Conservation (phyloP, 768 basidiomycete genomes). For the Termitomyces eurrhizus region DNA sequence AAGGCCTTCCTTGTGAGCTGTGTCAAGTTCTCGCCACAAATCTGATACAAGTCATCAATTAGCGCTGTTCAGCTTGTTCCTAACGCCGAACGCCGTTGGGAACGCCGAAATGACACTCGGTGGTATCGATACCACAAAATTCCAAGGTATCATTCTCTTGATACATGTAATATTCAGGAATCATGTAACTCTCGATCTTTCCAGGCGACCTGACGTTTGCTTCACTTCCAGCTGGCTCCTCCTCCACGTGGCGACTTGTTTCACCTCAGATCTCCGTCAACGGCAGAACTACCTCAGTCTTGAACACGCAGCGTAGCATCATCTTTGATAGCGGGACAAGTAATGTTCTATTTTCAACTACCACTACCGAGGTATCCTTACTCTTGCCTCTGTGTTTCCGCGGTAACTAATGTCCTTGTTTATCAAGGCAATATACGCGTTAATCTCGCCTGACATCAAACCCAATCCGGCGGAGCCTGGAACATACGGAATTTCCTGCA, state of each 20-base stretch:
- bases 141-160: conserved; percentile 30
- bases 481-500: conserved; percentile 53
- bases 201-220: conserved; percentile 41
- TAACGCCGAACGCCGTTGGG: conserved; percentile 45
- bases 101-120: conserved; percentile 52
- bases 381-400: neutral
- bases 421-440: conserved; percentile 48
- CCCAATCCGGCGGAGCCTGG: conserved; percentile 49
- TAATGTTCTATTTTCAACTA: conserved; percentile 48
- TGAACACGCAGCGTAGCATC: conserved; percentile 37
- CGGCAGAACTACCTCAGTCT: conserved; percentile 41
- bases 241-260: conserved; percentile 39
- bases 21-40: neutral
- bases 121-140: conserved; percentile 49
- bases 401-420: conserved; percentile 6
- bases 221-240: conserved; percentile 30
- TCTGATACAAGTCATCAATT: conserved; percentile 13
- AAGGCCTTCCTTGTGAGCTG: conserved; percentile 46
- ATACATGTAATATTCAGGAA: neutral
- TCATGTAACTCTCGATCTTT: neutral
- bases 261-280: conserved; percentile 49
- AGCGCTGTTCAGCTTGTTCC: conserved; percentile 49
- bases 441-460: conserved; percentile 55
- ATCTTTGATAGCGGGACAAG: conserved; percentile 59
- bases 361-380: conserved; percentile 40